These are phyloP conservation scores for Penicillium parvum DNA, from an alignment of 495 filamentous ascomycete genomes.

Conservation along the genomic window DNA sequence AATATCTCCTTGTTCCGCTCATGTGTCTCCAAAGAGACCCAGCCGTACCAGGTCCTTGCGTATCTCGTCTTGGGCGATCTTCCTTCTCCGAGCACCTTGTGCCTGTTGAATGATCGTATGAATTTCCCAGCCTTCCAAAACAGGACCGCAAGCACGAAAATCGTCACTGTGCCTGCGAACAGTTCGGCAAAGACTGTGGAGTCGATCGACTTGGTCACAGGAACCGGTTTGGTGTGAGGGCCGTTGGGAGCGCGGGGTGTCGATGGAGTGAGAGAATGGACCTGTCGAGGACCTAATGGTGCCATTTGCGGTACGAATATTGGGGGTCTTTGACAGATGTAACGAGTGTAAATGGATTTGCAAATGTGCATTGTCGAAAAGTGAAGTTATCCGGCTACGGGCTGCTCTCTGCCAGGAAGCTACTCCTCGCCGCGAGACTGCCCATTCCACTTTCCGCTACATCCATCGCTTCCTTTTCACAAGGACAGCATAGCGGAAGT, in stretches of 20 bases:
- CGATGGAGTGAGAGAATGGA: conserved; percentile 18
- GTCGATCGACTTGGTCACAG: conserved; percentile 22
- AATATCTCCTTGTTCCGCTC: conserved; percentile 27
- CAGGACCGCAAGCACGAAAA: conserved; percentile 37
- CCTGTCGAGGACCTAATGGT: conserved; percentile 30
- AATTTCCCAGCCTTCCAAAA: conserved; percentile 42
- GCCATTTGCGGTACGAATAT: conserved; percentile 26
- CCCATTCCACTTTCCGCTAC: not conserved
- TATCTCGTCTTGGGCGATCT: conserved; percentile 33
- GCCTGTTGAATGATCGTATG: conserved; percentile 31
- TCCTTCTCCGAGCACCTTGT: conserved; percentile 30
- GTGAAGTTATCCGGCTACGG: too few relatives aligned
- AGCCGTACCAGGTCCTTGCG: conserved; percentile 46
- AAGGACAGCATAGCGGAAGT: too few relatives aligned
- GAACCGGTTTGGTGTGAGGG: conserved; percentile 8
- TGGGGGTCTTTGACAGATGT: not conserved
- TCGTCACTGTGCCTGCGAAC: conserved; percentile 34
- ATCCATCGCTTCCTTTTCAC: not conserved
- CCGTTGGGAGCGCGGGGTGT: conserved; percentile 19
- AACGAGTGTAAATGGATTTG: conserved; percentile 1
- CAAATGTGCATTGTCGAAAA: not conserved
- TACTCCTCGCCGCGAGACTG: not conserved
- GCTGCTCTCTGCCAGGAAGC: conserved; percentile 1
- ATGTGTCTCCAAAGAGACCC: conserved; percentile 33
- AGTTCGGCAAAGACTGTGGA: conserved; percentile 30